Percentiles rank a stretch among this genome's conserved stretches.
Evolutionary conservation across 208 protist species (phyloP).

Genomic region (Trypanosoma melophagium): DNA sequence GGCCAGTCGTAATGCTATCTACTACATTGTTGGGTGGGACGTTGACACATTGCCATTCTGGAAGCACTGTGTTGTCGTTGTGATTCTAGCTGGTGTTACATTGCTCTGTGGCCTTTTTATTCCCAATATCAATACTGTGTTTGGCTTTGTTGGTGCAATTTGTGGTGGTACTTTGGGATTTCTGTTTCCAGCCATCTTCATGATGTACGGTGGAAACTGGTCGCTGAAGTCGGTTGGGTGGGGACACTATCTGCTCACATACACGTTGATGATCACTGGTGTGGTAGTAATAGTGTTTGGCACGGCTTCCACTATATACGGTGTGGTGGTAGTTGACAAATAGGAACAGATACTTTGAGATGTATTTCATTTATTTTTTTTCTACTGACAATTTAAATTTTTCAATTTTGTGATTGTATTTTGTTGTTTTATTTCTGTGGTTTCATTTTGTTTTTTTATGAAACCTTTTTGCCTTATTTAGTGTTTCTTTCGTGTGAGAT

Average conservation of each 20-base stretch:
- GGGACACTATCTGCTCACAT: conserved; percentile 39
- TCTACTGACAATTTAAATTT: too few relatives aligned
- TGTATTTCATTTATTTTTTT: too few relatives aligned
- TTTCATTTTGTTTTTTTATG: too few relatives aligned
- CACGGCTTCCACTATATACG: conserved; percentile 52
- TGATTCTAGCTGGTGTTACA: conserved; percentile 26
- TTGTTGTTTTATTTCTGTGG: too few relatives aligned
- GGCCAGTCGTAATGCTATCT: conserved; percentile 48
- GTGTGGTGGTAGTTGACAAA: background rate
- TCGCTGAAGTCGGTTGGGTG: conserved; percentile 28
- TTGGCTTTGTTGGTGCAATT: conserved; percentile 52
- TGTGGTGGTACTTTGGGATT: conserved; percentile 52
- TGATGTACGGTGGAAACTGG: conserved; percentile 58
- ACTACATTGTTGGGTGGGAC: conserved; percentile 48
- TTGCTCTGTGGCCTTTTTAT: conserved; percentile 28
- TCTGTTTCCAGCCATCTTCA: conserved; percentile 49
- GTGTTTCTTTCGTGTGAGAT: too few relatives aligned
- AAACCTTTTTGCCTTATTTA: too few relatives aligned
- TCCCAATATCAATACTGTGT: conserved; percentile 33
- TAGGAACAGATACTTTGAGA: too few relatives aligned
- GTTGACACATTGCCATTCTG: conserved; percentile 62
- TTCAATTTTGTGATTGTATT: too few relatives aligned
- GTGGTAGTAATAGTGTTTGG: conserved; percentile 52
- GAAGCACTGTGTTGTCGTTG: conserved; percentile 46
- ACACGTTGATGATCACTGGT: conserved; percentile 42